Percentiles rank a stretch among this genome's conserved stretches.
phyloP scores from a whole-genome alignment of 2,329 filamentous ascomycete genomes.

The Pyrenochaeta sp. region DNA sequence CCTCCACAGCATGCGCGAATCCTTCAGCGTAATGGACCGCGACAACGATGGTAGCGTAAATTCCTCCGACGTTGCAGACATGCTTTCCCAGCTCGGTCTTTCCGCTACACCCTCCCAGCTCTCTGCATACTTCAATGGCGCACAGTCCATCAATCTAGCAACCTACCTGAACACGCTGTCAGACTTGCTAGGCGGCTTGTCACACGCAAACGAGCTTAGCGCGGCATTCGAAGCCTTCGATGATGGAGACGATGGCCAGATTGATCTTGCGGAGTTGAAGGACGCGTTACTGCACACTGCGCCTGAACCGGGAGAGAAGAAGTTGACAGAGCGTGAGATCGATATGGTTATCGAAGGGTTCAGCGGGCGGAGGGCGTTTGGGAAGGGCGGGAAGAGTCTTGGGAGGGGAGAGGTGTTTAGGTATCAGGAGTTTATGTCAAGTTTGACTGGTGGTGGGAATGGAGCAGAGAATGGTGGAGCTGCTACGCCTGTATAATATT shows the following conservation, averaged over 20 bases:
- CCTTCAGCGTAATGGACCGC: constrained; percentile 90
- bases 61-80: constrained; percentile 83
- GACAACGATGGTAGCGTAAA: constrained; percentile 86
- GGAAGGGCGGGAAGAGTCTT: constrained; percentile 61
- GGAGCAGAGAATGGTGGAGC: constrained; percentile 29
- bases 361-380: constrained; percentile 83
- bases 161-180: constrained; percentile 86
- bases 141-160: constrained; percentile 79
- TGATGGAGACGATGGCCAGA: constrained; percentile 91
- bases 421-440: constrained; percentile 88
- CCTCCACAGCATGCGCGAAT: constrained; percentile 86
- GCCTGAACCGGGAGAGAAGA: constrained; percentile 64
- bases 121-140: constrained; percentile 79
- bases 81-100: constrained; percentile 85
- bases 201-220: constrained; percentile 79
- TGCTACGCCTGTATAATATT: not conserved
- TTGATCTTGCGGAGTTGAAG: constrained; percentile 82
- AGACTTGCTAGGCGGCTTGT: constrained; percentile 75
- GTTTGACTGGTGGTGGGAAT: constrained; percentile 51
- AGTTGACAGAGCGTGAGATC: constrained; percentile 66
- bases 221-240: constrained; percentile 96
- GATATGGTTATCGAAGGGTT: constrained; percentile 90
- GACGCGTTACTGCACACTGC: constrained; percentile 84
- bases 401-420: constrained; percentile 86
- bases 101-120: constrained; percentile 75